Base-by-base conservation (phyloP, 371 early-diverging fungal species). In the Furculomyces boomerangus region DNA sequence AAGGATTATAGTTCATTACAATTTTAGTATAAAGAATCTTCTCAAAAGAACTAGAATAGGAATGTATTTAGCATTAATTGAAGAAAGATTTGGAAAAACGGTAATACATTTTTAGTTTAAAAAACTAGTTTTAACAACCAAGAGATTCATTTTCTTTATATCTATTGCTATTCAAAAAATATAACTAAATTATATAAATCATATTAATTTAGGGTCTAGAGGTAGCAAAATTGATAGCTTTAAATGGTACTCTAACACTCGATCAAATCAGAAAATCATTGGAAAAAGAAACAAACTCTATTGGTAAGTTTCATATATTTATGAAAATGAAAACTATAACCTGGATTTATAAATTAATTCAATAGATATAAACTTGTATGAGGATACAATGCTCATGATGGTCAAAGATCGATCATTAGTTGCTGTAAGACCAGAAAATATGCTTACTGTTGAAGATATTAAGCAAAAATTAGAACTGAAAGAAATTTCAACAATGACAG, bases 41-140 rank as follows among this genome's bases (percentile, higher is more conserved):
- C 59, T 84, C 57, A 60, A 80, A 59, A 64, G 88, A 37, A 71
- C 80, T 47, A 64, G 86, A 27, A 73, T 81, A 58, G 83, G 86
- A 1, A 62, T 75, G 14, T 81, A 82, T 35, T 50, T 86, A 48
- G 65, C 66, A 27, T 64, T 74, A 8, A 72, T 78, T 0, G 64
- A 72, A 50, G 79, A 79, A 30, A 70, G 73, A 47, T 80, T 76
- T 62, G 88, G 84, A 29, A 59, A 69, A 35, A 78, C 81, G 49
- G 91, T 60, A 1, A 41, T 61, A 24, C 32, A 47, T 1, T 20
- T 43, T 43, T 43, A 13, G 22, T 49, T 65, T n/a, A n/a, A n/a
- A n/a, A n/a, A n/a, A n/a, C n/a, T n/a, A n/a, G n/a, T n/a, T n/a
- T n/a, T n/a, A n/a, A n/a, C n/a, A n/a, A n/a, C n/a, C n/a, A n/a